Conservation (phyloP, 108 stramenopile genomes). For the Cyclostephanos invisitatus region DNA sequence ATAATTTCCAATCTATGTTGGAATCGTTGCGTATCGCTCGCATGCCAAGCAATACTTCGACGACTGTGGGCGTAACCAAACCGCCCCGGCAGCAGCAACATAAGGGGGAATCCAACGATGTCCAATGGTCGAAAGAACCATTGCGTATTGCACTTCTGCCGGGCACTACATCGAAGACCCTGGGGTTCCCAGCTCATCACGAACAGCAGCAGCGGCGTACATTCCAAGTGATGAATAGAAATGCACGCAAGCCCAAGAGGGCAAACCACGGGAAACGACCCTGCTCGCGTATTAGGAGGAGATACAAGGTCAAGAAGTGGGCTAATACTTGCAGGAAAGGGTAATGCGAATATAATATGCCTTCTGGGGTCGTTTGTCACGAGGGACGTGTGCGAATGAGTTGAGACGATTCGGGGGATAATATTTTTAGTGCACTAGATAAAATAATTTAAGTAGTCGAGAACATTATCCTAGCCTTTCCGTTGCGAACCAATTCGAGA, state of each 20-base stretch:
- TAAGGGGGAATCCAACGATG: constrained; percentile 22
- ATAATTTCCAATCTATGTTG: constrained; percentile 41
- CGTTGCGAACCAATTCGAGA: not conserved
- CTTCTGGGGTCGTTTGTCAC: not conserved
- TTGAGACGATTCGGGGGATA: not conserved
- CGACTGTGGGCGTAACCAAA: not conserved
- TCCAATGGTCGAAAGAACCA: constrained; percentile 32
- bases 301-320: constrained; percentile 53
- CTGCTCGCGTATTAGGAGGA: constrained; percentile 61
- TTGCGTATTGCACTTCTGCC: constrained; percentile 28
- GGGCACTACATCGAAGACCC: not conserved
- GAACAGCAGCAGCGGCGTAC: constrained; percentile 11
- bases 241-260: constrained; percentile 63
- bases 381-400: too few species aligned
- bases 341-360: not conserved
- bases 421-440: not conserved
- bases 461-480: too few species aligned
- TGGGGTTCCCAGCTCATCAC: not conserved
- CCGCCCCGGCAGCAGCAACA: constrained; percentile 12
- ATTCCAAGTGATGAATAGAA: constrained; percentile 69
- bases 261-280: constrained; percentile 75
- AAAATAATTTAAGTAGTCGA: not conserved
- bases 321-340: constrained; percentile 44
- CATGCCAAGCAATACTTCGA: constrained; percentile 1
- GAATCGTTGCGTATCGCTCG: constrained; percentile 35